Percentiles rank a stretch among this genome's conserved stretches.
Evolutionary conservation across 805 yeast genomes (phyloP).

Genomic region (Ogataea zsoltii): DNA sequence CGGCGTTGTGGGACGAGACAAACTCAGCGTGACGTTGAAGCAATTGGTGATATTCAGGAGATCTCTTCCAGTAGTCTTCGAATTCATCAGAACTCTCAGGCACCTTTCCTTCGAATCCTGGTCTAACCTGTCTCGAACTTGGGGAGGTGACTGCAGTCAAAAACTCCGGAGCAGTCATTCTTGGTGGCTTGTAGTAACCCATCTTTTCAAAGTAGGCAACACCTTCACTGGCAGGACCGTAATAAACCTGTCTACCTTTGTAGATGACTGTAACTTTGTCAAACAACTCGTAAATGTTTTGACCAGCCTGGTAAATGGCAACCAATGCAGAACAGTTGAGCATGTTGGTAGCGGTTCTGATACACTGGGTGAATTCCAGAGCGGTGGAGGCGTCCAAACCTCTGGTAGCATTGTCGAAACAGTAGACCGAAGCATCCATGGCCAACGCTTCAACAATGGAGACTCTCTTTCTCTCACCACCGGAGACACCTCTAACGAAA

Average conservation of each 20-base stretch:
- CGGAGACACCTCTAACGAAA: constrained; percentile 65
- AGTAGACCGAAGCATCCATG: constrained; percentile 54
- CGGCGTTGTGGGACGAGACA: constrained; percentile 37
- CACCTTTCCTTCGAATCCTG: constrained; percentile 55
- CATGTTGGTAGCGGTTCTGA: constrained; percentile 62
- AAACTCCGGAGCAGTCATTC: constrained; percentile 71
- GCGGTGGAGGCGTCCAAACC: constrained; percentile 76
- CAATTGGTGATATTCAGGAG: constrained; percentile 50
- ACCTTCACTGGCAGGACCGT: constrained; percentile 56
- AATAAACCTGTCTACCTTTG: constrained; percentile 61
- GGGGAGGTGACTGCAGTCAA: constrained; percentile 70
- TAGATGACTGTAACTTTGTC: constrained; percentile 62
- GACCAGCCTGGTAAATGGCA: constrained; percentile 69
- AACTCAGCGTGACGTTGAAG: constrained; percentile 42
- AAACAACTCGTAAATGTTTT: constrained; percentile 60
- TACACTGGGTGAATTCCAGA: constrained; percentile 60
- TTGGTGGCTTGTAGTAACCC: constrained; percentile 65
- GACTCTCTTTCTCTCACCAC: constrained; percentile 74
- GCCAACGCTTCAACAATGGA: constrained; percentile 64
- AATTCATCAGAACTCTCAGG: constrained; percentile 60
- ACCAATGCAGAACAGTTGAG: constrained; percentile 58
- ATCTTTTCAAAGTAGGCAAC: constrained; percentile 57
- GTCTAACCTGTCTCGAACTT: constrained; percentile 50
- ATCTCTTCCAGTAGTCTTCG: constrained; percentile 57
- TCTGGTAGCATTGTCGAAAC: constrained; percentile 71